Evolutionary conservation across 495 filamentous ascomycete genomes (phyloP), one percentile per base, ranked within the genome.

Genomic region (Glonium stellatum): DNA sequence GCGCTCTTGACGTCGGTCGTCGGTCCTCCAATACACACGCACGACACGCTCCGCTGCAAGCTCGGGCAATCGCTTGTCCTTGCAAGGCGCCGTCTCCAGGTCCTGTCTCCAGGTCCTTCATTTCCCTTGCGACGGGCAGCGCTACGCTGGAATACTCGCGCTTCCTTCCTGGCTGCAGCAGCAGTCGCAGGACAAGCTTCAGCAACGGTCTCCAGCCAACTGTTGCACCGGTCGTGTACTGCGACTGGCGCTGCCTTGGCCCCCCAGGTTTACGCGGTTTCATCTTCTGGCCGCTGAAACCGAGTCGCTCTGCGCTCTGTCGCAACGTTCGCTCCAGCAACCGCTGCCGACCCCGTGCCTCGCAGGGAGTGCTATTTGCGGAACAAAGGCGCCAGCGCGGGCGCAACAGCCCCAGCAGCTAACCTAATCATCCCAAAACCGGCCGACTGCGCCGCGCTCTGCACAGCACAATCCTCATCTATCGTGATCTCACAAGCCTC

Each of bases 401-500:
- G 18, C 13, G 48, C 48, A 51, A 18, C 21, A 22, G 18, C 48
- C 39, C 39, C 12, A 13, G 18, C 13, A 13, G 39, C 48, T 51
- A 51, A 18, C 48, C 25, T 15, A 51, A 25, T 31, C 48, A 23
- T 51, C 48, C 25, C 22, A 31, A 44, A 15, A 15, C 39, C 39
- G 39, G 23, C 48, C 19, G 48, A 48, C 48, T 23, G 52, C 36
- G 34, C 52, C 15, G 36, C 52, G 25, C 52, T 21, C 36, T 36
- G n/a, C 27, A 48, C 55, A 19, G 50, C 21, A 13, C 25, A 27
- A 46, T 21, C 27, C 44, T 34, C 54, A 42, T 36, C 41, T 36
- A 51, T 52, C 49, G 35, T 39, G 49, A 42, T 37, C 52, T 55
- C 55, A 53, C 48, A 31, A 27, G 35, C 49, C 53, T 27, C 52